phyloP scores from a whole-genome alignment of 2,329 filamentous ascomycete species.

The Microdochium bolleyi region DNA sequence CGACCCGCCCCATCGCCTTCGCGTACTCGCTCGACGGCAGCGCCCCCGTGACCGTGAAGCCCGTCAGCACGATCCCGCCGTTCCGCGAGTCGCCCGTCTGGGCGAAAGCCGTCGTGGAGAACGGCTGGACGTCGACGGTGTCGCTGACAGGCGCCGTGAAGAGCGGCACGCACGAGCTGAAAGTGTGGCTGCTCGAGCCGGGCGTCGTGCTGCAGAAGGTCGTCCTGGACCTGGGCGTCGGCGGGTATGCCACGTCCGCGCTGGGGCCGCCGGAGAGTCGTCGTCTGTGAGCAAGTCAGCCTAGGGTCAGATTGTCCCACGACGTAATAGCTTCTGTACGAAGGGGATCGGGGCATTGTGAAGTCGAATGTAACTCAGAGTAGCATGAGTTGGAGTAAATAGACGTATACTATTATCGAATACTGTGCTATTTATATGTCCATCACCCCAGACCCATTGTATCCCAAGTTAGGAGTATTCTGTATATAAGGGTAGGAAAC shows the following conservation, averaged over 20 bases:
- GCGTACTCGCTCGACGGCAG: background rate
- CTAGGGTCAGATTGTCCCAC: too few relatives aligned
- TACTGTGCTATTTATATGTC: too few relatives aligned
- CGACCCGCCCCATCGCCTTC: background rate
- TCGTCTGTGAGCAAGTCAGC: too few relatives aligned
- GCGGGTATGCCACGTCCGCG: conserved; percentile 45
- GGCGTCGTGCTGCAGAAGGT: conserved; percentile 49
- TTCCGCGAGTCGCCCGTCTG: background rate
- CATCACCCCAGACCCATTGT: too few relatives aligned
- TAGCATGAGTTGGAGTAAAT: too few relatives aligned
- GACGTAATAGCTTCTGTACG: too few relatives aligned
- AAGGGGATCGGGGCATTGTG: too few relatives aligned
- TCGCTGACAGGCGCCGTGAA: conserved; percentile 13
- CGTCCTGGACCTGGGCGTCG: conserved; percentile 37
- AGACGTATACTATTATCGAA: too few relatives aligned
- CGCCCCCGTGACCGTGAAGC: background rate
- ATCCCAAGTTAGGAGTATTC: too few relatives aligned
- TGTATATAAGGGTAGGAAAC: too few relatives aligned
- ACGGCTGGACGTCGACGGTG: background rate
- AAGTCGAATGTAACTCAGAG: too few relatives aligned
- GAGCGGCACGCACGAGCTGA: conserved; percentile 38
- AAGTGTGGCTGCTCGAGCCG: conserved; percentile 42
- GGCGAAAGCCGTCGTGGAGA: background rate
- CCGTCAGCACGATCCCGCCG: background rate
- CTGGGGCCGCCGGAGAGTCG: conserved; percentile 47